phyloP scores from a whole-genome alignment of 169 alveolate species.

The Eimeria acervulina region DNA sequence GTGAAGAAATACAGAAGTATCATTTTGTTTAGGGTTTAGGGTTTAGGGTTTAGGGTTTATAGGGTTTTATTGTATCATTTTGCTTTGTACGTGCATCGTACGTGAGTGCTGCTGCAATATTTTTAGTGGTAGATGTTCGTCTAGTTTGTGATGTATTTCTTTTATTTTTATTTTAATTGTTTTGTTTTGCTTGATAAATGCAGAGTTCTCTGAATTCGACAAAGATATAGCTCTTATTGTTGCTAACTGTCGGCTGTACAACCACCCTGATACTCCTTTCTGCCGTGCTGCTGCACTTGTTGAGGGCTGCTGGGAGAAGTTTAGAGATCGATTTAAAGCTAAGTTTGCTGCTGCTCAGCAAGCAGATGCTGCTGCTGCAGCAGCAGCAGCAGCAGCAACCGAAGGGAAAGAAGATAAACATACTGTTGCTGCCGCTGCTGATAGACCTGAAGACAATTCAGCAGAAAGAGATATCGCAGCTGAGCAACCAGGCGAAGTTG shows the following conservation, averaged over 20 bases:
- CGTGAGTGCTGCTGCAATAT: no score
- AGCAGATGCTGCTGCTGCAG: conserved; percentile 67
- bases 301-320: conserved; percentile 69
- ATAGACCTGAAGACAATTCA: not conserved
- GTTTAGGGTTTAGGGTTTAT: conserved; percentile 14
- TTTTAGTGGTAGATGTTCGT: no score
- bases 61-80: no score
- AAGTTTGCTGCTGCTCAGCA: conserved; percentile 66
- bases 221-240: conserved; percentile 55
- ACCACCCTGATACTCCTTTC: conserved; percentile 75
- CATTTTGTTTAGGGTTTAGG: not conserved
- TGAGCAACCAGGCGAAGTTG: not conserved
- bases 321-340: conserved; percentile 56
- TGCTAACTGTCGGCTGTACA: conserved; percentile 76
- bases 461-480: not conserved
- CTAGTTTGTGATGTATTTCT: no score
- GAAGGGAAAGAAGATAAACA: not conserved
- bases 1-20: no score
- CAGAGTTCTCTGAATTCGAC: conserved; percentile 65
- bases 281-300: conserved; percentile 68
- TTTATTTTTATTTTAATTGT: no score
- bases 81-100: no score
- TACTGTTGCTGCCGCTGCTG: not conserved
- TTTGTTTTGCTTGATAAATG: not conserved
- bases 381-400: conserved; percentile 56